A percentile compares a stretch with the other conserved stretches of the same genome.
Conservation (phyloP, 192 early-diverging fungal genomes). For the Entomortierella chlamydospora region DNA sequence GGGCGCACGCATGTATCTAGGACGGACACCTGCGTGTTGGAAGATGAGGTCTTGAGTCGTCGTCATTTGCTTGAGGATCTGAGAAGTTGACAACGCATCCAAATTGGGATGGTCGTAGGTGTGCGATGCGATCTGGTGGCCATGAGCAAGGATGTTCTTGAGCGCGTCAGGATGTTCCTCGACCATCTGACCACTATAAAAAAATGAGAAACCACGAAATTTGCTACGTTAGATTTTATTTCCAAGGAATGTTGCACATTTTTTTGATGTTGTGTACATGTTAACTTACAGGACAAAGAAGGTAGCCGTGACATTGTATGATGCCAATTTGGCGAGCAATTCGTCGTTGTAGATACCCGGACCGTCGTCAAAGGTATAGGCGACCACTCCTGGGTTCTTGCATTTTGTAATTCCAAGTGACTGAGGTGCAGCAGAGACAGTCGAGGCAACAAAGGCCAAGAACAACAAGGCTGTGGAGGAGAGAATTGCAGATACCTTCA, state of each 20-base stretch:
- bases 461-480: slow-evolving; percentile 4
- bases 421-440: background rate
- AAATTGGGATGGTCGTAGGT: slow-evolving; percentile 60
- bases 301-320: slow-evolving; percentile 63
- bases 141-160: slow-evolving; percentile 42
- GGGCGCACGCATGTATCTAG: slow-evolving; percentile 68
- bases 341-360: slow-evolving; percentile 55
- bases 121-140: slow-evolving; percentile 71
- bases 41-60: slow-evolving; percentile 58
- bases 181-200: slow-evolving; percentile 11
- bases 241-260: no score
- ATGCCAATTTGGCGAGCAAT: slow-evolving; percentile 60
- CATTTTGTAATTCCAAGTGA: slow-evolving; percentile 10
- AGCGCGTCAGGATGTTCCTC: background rate
- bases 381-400: slow-evolving; percentile 35
- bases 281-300: slow-evolving; percentile 68
- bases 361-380: slow-evolving; percentile 74
- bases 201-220: background rate
- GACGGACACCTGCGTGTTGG: slow-evolving; percentile 59
- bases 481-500: slow-evolving; percentile 21
- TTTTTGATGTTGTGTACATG: background rate
- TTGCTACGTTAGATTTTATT: no score
- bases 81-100: slow-evolving; percentile 46
- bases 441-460: slow-evolving; percentile 8
- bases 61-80: slow-evolving; percentile 55